Evolutionary conservation across 345 rosid species (phyloP), one percentile per base, ranked within the genome.

Genomic region (Passiflora organensis): DNA sequence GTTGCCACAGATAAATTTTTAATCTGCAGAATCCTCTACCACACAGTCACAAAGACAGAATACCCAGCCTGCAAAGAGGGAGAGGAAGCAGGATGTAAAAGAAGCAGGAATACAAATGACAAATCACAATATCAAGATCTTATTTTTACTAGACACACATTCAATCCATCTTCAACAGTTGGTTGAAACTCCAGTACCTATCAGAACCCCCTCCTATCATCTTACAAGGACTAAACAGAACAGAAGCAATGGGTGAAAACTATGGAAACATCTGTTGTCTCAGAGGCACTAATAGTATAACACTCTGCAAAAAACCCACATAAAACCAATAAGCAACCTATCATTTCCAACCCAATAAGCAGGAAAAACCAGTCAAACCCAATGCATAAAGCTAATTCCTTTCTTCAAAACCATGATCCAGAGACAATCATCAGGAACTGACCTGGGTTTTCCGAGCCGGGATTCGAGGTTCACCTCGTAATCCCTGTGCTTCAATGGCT

Each of bases 21-120:
- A 93, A 82, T 89, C 89, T 17, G 96, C 99, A 5, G 99, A 93
- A 76, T 93, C 99, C 86, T 93, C 86, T 22, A 93, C 99, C 13
- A 89, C 97, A 70, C 97, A 93, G 53, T 89, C 91, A 50, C 99
- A 93, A 57, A 89, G 77, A 68, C 99, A 93, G 71, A 93, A 72
- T 89, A 93, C 60, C 99, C 97, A 38, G 96, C 99, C 96, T 89
- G 83, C 63, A 61, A 38, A 63, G n/a, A 69, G 21, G 58, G 47
- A 42, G 10, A 22, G 17, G 37, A 50, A 56, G 10, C 16, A 21
- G 10, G 9, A 11, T 39, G 11, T 10, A 53, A n/a, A 32, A 41
- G 6, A 41, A 41, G 13, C 43, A 43, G 14, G 34, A 44, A 58
- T 14, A 28, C 6, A 42, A 44, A 24, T 2, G 34, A 28, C n/a